Percentiles rank a stretch among this genome's conserved stretches.
These are phyloP conservation scores for Naganishia onofrii DNA, from an alignment of 768 basidiomycete genomes.

Conservation along the genomic window DNA sequence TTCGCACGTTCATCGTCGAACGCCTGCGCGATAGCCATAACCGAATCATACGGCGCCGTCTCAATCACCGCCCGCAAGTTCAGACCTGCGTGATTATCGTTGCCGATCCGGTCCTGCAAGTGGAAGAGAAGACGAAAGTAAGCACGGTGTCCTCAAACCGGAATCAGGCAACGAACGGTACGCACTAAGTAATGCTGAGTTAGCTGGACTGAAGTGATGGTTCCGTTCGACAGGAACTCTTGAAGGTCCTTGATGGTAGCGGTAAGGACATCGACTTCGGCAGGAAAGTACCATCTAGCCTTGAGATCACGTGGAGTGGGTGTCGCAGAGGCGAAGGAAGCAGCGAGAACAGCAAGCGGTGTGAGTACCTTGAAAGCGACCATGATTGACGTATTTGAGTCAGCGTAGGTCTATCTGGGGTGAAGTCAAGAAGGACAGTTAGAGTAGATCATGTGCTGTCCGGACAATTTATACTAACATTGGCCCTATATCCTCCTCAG, in stretches of 20 bases:
- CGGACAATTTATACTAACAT: not conserved
- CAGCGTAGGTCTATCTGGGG: not conserved
- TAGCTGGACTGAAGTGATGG: slow-evolving; percentile 37
- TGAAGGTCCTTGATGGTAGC: slow-evolving; percentile 36
- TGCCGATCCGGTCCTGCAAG: slow-evolving; percentile 34
- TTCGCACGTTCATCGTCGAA: slow-evolving; percentile 39
- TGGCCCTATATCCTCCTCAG: not conserved
- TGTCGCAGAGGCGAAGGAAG: not conserved
- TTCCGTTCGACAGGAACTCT: slow-evolving; percentile 34
- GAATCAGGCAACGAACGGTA: not conserved
- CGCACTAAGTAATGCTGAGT: slow-evolving; percentile 35
- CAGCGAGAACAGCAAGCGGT: not conserved
- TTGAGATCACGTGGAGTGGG: not conserved
- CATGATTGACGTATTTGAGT: not conserved
- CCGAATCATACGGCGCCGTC: slow-evolving; percentile 36
- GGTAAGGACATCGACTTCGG: slow-evolving; percentile 35
- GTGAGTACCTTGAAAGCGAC: slow-evolving; percentile 4
- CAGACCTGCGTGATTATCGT: slow-evolving; percentile 39
- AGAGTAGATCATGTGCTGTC: not conserved
- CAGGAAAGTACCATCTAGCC: slow-evolving; percentile 17
- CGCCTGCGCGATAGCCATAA: slow-evolving; percentile 37
- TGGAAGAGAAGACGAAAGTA: not conserved
- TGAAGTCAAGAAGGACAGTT: no score
- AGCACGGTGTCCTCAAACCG: not conserved
- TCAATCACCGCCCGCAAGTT: slow-evolving; percentile 41